A percentile compares a stretch with the other conserved stretches of the same genome.
Conservation (phyloP, 2,329 filamentous ascomycete species). For the Nakataea oryzae region DNA sequence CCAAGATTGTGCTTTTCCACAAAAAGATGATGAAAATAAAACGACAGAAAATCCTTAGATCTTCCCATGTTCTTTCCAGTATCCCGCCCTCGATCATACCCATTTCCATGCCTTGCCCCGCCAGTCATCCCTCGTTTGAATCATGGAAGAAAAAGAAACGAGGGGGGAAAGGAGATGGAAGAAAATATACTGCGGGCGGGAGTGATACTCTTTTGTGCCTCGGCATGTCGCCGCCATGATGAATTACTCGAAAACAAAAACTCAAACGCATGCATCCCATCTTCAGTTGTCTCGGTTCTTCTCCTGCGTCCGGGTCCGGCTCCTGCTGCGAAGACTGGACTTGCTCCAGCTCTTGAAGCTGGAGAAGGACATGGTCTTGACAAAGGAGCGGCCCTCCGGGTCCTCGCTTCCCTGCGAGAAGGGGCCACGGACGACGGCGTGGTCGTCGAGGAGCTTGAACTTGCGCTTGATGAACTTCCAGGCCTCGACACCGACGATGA, state of each 20-base stretch:
- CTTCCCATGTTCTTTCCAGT: background rate
- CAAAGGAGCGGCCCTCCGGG: conserved; percentile 30
- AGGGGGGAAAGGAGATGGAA: background rate
- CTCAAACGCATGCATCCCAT: background rate
- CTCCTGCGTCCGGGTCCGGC: conserved; percentile 2
- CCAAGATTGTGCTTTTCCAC: background rate
- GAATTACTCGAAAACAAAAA: background rate
- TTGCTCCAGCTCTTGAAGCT: conserved; percentile 30
- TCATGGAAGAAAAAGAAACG: background rate
- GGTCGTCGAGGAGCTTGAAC: conserved; percentile 40
- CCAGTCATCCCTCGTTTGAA: background rate
- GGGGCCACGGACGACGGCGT: conserved; percentile 34
- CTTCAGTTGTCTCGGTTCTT: background rate
- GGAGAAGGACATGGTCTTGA: conserved; percentile 38
- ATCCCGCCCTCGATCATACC: background rate
- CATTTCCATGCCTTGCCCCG: background rate
- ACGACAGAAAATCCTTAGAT: background rate
- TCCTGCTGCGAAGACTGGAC: background rate
- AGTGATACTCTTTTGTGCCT: too few relatives aligned
- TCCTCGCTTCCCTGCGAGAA: conserved; percentile 44
- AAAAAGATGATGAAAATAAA: background rate
- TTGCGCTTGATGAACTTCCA: conserved; percentile 63
- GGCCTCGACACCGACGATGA: conserved; percentile 55
- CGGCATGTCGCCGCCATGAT: background rate
- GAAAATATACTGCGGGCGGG: background rate